Evolutionary conservation across 768 basidiomycete species (phyloP).

Genomic region (Kwoniella dendrophila): DNA sequence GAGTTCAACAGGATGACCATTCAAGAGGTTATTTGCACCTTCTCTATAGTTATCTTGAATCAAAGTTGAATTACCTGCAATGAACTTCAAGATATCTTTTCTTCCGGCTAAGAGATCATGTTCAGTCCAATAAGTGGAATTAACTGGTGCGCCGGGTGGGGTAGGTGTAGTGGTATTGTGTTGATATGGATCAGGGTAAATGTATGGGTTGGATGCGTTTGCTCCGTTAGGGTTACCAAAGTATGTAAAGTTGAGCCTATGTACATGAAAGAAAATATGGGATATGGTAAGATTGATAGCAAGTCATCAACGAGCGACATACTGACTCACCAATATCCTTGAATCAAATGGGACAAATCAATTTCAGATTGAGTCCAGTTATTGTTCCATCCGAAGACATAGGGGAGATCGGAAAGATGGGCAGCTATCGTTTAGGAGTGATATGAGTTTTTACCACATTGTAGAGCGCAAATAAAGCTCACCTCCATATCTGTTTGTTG

Average conservation of each 20-base stretch:
- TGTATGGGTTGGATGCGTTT: slow-evolving; percentile 16
- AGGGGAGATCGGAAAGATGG: slow-evolving; percentile 17
- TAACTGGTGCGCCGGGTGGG: slow-evolving; percentile 5
- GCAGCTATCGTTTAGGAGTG: neutral
- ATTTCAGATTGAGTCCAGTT: slow-evolving; percentile 36
- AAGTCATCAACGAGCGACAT: neutral
- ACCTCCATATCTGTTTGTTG: slow-evolving; percentile 15
- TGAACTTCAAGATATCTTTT: slow-evolving; percentile 19
- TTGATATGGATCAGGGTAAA: slow-evolving; percentile 14
- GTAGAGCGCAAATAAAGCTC: neutral
- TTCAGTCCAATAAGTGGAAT: slow-evolving; percentile 22
- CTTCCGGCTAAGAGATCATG: slow-evolving; percentile 12
- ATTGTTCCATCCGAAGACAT: slow-evolving; percentile 12
- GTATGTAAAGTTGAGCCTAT: slow-evolving; percentile 50
- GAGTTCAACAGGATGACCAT: slow-evolving; percentile 35
- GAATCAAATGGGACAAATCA: slow-evolving; percentile 31
- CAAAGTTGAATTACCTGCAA: slow-evolving; percentile 18
- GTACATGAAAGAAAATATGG: neutral
- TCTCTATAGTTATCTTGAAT: slow-evolving; percentile 45
- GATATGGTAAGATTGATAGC: neutral
- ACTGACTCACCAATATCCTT: slow-evolving; percentile 49
- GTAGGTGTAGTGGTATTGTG: slow-evolving; percentile 6
- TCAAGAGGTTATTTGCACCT: slow-evolving; percentile 41
- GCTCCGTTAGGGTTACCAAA: slow-evolving; percentile 39
- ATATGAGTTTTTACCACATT: neutral